These are phyloP conservation scores for Aspergillus ruber DNA, from an alignment of 2,329 filamentous ascomycete species.

Conservation along the genomic window DNA sequence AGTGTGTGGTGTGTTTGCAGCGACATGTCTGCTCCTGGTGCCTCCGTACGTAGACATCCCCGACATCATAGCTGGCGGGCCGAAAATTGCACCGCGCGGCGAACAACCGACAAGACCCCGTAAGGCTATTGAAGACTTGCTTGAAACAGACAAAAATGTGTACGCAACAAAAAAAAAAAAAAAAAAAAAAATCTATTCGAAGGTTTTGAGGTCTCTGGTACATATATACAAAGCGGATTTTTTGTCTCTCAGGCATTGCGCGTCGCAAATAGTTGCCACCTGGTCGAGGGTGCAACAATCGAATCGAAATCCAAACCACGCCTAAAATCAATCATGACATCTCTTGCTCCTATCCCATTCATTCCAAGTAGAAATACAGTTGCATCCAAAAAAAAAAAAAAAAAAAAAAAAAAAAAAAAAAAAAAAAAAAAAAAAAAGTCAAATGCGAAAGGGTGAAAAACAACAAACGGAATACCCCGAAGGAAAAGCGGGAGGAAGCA, in stretches of 20 bases:
- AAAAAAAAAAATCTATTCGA: slow-evolving; percentile 13
- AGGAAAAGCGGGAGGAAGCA: slow-evolving; percentile 14
- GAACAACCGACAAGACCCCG: not conserved
- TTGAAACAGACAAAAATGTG: not conserved
- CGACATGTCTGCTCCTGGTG: not conserved
- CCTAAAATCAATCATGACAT: slow-evolving; percentile 13
- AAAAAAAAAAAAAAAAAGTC: not conserved
- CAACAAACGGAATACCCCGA: slow-evolving; percentile 3
- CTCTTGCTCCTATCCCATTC: slow-evolving; percentile 5
- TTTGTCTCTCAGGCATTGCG: slow-evolving; percentile 11
- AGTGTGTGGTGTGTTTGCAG: not conserved
- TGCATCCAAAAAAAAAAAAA: slow-evolving; percentile 8
- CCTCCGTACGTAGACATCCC: not conserved
- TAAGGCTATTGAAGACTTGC: not conserved
- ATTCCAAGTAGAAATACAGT: slow-evolving; percentile 21
- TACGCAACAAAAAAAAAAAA: slow-evolving; percentile 3
- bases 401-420: slow-evolving; percentile 1
- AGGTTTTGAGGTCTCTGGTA: slow-evolving; percentile 8
- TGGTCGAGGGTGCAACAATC: slow-evolving; percentile 7
- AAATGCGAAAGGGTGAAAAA: slow-evolving; percentile 8
- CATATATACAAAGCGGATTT: slow-evolving; percentile 20
- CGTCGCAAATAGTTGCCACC: slow-evolving; percentile 1
- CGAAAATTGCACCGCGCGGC: not conserved
- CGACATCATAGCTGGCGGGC: slow-evolving; percentile 1
- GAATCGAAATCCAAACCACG: slow-evolving; percentile 7